Evolutionary conservation across 2,329 filamentous ascomycete species (phyloP).

Genomic region (Corinectria fuckeliana): DNA sequence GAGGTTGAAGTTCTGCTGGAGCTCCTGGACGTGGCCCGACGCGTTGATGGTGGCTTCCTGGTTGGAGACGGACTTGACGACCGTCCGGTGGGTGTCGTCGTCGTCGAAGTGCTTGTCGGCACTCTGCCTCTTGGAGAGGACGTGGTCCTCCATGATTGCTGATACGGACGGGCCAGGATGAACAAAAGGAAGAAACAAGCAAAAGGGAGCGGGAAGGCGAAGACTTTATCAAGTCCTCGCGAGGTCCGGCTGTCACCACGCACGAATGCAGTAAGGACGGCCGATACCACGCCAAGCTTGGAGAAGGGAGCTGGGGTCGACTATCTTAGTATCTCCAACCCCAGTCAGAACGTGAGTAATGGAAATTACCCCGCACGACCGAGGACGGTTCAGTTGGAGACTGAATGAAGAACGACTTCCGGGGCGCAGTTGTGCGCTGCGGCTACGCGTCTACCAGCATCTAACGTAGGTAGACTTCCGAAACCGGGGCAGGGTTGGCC

Average conservation of each 20-base stretch:
- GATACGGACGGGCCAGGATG: conserved; percentile 7
- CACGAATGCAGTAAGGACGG: background rate
- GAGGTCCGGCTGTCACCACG: background rate
- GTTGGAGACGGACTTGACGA: conserved; percentile 8
- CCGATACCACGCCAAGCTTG: background rate
- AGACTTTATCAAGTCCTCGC: conserved; percentile 15
- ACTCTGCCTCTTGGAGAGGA: conserved; percentile 19
- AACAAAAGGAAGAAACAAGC: background rate
- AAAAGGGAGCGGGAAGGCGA: background rate
- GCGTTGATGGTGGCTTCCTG: conserved; percentile 43
- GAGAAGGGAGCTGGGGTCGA: conserved; percentile 9
- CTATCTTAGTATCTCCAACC: conserved; percentile 15
- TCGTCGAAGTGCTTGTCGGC: conserved; percentile 13
- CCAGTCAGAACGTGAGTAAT: conserved; percentile 28
- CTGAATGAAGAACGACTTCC: background rate
- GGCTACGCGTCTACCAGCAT: background rate
- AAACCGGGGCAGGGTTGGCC: background rate
- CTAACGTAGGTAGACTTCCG: too few relatives aligned
- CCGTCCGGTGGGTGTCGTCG: conserved; percentile 1
- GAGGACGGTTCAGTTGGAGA: background rate
- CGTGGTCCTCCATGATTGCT: conserved; percentile 3
- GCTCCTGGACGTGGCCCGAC: conserved; percentile 50
- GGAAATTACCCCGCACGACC: conserved; percentile 37
- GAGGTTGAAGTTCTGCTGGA: conserved; percentile 48
- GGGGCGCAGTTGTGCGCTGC: background rate